Conservation (phyloP, 129 eudicot genomes). For the Flaveria linearis region DNA sequence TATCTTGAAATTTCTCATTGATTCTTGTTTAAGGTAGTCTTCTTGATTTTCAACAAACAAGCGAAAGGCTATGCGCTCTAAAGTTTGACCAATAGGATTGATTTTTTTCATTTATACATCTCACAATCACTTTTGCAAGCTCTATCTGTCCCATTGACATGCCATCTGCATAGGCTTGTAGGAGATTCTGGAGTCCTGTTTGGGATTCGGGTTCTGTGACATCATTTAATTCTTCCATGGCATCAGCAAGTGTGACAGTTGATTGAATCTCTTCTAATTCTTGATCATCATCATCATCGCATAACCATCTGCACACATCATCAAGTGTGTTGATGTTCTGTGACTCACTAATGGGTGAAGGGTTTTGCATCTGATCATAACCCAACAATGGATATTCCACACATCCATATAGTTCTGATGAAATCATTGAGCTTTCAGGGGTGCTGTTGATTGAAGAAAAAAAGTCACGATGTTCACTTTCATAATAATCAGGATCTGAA, state of each 20-base stretch:
- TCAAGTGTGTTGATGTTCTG: constrained; percentile 35
- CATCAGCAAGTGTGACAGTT: constrained; percentile 3
- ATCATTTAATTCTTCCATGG: constrained; percentile 28
- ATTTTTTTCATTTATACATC: constrained; percentile 44
- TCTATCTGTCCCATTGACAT: constrained; percentile 45
- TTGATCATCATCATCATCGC: constrained; percentile 40
- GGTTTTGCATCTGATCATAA: constrained; percentile 37
- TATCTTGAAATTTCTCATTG: constrained; percentile 38
- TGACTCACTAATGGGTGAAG: constrained; percentile 16
- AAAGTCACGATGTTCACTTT: constrained; percentile 28
- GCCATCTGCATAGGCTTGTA: constrained; percentile 62
- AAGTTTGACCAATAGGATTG: constrained; percentile 47
- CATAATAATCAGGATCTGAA: constrained; percentile 40
- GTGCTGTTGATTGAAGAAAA: constrained; percentile 38
- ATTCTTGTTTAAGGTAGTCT: constrained; percentile 48
- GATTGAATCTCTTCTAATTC: constrained; percentile 22
- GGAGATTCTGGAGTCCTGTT: constrained; percentile 39
- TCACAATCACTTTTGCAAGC: constrained; percentile 49
- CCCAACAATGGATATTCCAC: constrained; percentile 32
- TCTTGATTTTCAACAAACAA: constrained; percentile 50
- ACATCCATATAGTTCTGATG: constrained; percentile 39
- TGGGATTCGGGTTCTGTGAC: constrained; percentile 45
- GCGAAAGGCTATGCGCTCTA: constrained; percentile 51
- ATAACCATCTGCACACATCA: constrained; percentile 45
- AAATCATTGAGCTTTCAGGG: constrained; percentile 43